Evolutionary conservation across 2,329 filamentous ascomycete genomes (phyloP).

Genomic region (Beauveria varroae): DNA sequence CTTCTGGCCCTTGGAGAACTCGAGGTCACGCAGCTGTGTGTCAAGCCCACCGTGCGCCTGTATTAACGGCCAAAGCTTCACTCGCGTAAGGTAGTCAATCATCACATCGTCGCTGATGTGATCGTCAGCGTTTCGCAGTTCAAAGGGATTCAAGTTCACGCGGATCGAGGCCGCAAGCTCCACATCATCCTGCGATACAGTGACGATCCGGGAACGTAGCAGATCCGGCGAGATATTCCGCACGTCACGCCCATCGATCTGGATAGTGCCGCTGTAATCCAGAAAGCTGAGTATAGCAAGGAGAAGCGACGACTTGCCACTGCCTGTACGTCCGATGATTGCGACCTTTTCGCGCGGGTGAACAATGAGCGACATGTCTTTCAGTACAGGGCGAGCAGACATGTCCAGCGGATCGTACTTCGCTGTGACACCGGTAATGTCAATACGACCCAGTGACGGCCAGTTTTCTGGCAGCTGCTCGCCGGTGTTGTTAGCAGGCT

Average conservation of each 20-base stretch:
- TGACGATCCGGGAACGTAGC: conserved; percentile 21
- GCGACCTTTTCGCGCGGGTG: conserved; percentile 8
- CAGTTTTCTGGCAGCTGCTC: conserved; percentile 5
- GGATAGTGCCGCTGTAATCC: conserved; percentile 10
- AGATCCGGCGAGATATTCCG: conserved; percentile 7
- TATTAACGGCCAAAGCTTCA: conserved; percentile 13
- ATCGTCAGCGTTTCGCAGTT: not conserved
- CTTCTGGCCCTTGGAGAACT: conserved; percentile 15
- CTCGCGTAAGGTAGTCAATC: conserved; percentile 11
- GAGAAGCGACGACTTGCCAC: conserved; percentile 11
- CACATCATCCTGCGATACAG: conserved; percentile 21
- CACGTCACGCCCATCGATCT: conserved; percentile 11
- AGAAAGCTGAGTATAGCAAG: conserved; percentile 6
- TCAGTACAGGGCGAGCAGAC: not conserved
- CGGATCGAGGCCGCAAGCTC: conserved; percentile 10
- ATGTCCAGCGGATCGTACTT: conserved; percentile 7
- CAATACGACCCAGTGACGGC: conserved; percentile 7
- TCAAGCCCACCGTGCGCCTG: conserved; percentile 11
- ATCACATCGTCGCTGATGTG: conserved; percentile 9
- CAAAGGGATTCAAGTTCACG: conserved; percentile 12
- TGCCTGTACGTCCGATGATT: conserved; percentile 11
- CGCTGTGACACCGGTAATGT: conserved; percentile 5
- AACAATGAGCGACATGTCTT: conserved; percentile 7
- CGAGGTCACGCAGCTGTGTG: conserved; percentile 6
- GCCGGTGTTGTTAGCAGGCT: not conserved